Base-by-base conservation (phyloP, 805 yeast genomes). In the Maudiozyma barnettii region DNA sequence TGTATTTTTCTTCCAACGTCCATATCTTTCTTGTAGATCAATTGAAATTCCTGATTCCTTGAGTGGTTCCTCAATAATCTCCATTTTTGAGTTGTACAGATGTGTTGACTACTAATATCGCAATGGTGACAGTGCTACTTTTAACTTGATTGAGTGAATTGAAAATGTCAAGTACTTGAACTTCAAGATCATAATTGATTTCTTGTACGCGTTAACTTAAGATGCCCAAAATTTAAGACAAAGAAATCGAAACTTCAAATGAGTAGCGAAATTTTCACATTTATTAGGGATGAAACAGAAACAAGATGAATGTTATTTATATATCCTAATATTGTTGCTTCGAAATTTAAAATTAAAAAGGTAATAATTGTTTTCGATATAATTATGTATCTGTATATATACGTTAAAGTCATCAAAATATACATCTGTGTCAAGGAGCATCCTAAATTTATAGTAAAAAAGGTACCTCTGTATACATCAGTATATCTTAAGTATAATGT, bases 1-100 rank as follows among this genome's bases (percentile, higher is more conserved):
- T 2, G 87, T 81, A 35, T 91, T 83, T 56, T 84, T 81, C 63
- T 87, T 88, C 96, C 96, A 88, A 8, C 51, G 51, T 19, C 62
- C 57, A 45, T 71, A 71, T 22, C 65, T 58, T 29, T 52, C 50
- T 47, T 63, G 67, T 29, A 54, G 48, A 22, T 52, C 60, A 13
- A 51, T 54, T n/a, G 57, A 49, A 40, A 62, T 58, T 4, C 21
- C 37, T 4, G 39, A 22, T 16, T 30, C 44, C 29, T 36, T 45
- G 4, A 33, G 6, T 4, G 26, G 36, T 0, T 33, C 14, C 1
- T 36, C 39, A 4, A 36, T 19, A 18, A 36, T 36, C 19, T 36
- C 39, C 36, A 33, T 33, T 14, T 6, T 33, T 8, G 7, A 14
- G 19, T 4, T 14, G 36, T 6, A 6, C 7, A 9, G 10, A 26